Conservation (phyloP, 208 protist genomes). For the Phytomonas sp. region DNA sequence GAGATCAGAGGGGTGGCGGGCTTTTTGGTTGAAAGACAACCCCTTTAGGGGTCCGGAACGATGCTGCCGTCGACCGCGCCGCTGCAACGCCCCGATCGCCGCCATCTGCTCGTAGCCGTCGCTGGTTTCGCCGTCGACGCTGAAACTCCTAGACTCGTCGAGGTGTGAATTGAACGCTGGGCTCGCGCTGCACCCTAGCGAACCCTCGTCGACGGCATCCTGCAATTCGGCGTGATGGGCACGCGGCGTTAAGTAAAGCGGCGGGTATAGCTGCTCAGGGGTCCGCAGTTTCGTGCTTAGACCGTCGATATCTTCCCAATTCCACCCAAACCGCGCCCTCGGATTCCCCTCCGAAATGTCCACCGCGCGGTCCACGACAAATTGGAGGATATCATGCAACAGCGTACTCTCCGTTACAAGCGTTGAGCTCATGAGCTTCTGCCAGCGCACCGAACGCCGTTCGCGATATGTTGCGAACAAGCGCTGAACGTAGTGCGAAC, state of each 20-base stretch:
- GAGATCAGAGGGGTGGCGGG: background rate
- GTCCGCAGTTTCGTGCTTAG: conserved; percentile 43
- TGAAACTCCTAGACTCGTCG: background rate
- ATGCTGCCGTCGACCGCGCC: background rate
- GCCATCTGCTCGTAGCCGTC: background rate
- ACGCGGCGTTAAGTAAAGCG: conserved; percentile 25
- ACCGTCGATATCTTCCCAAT: conserved; percentile 79
- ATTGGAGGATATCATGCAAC: conserved; percentile 71
- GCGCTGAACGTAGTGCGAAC: conserved; percentile 50
- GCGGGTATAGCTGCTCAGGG: conserved; percentile 61
- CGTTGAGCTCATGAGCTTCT: conserved; percentile 68
- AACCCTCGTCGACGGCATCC: background rate
- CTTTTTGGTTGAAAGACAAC: background rate
- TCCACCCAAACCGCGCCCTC: conserved; percentile 21
- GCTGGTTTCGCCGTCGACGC: background rate
- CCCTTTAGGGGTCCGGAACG: background rate
- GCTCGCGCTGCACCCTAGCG: background rate
- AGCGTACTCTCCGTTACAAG: conserved; percentile 65
- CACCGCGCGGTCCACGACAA: conserved; percentile 74
- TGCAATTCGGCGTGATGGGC: background rate
- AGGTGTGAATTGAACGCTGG: background rate
- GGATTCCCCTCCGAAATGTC: conserved; percentile 48
- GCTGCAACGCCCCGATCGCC: background rate
- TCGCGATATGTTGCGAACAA: conserved; percentile 47
- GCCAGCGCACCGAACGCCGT: conserved; percentile 51